These are phyloP conservation scores for Penicillium daleae DNA, from an alignment of 495 filamentous ascomycete genomes.

Conservation along the genomic window DNA sequence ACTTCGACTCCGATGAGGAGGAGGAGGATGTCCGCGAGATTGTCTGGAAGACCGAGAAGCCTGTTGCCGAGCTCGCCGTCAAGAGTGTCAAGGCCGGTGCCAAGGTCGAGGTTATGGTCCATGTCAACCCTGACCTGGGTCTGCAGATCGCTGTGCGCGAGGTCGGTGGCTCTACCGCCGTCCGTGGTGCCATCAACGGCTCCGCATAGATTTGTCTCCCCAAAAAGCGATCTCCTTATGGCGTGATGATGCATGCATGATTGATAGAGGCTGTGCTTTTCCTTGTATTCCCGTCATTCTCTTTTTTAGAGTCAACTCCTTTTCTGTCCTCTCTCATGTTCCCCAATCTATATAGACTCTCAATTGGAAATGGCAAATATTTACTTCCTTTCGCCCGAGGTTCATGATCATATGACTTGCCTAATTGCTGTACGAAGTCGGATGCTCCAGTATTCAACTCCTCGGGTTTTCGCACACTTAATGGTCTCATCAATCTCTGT, in stretches of 20 bases:
- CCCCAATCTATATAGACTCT: slow-evolving; percentile 27
- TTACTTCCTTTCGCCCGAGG: slow-evolving; percentile 12
- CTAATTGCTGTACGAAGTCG: no score
- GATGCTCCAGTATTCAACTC: background rate
- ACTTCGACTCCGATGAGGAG: slow-evolving; percentile 62
- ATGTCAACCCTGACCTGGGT: slow-evolving; percentile 74
- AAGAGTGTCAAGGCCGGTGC: slow-evolving; percentile 81
- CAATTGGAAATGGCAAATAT: slow-evolving; percentile 27
- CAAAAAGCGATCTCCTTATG: slow-evolving; percentile 36
- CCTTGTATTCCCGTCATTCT: slow-evolving; percentile 26
- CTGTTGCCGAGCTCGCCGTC: slow-evolving; percentile 85
- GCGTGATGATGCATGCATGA: slow-evolving; percentile 41
- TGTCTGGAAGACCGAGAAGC: slow-evolving; percentile 85
- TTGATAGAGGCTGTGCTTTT: slow-evolving; percentile 37
- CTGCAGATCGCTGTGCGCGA: slow-evolving; percentile 82
- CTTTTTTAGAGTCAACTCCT: slow-evolving; percentile 28
- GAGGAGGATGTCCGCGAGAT: slow-evolving; percentile 86
- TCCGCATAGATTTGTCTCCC: slow-evolving; percentile 37
- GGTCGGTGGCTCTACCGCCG: slow-evolving; percentile 82
- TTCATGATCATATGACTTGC: background rate
- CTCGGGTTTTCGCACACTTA: background rate
- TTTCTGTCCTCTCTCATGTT: slow-evolving; percentile 23
- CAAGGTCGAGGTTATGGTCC: slow-evolving; percentile 92
- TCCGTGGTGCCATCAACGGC: slow-evolving; percentile 69
- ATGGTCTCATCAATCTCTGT: background rate